These are phyloP conservation scores for Pseudocercospora cruenta DNA, from an alignment of 2,329 filamentous ascomycete species.

Conservation along the genomic window DNA sequence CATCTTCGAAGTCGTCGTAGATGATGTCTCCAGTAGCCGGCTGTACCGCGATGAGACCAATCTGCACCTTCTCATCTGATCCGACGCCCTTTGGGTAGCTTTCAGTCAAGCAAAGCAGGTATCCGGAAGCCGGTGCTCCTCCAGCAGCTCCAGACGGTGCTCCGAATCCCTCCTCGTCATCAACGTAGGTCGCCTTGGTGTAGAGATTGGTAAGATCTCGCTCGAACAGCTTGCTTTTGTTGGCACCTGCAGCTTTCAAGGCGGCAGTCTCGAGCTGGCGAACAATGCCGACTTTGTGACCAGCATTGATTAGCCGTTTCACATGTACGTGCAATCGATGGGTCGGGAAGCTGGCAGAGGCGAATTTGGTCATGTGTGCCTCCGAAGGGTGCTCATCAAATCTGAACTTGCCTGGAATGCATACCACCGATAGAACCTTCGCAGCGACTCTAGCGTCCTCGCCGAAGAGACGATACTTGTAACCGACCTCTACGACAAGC, in stretches of 20 bases:
- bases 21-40: slow-evolving; percentile 95
- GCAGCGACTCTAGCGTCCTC: slow-evolving; percentile 89
- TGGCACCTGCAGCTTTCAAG: slow-evolving; percentile 91
- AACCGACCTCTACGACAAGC: slow-evolving; percentile 91
- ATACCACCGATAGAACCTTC: slow-evolving; percentile 90
- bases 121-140: slow-evolving; percentile 71
- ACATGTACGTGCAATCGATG: slow-evolving; percentile 91
- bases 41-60: slow-evolving; percentile 91
- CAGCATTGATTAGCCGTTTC: slow-evolving; percentile 86
- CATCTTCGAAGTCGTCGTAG: slow-evolving; percentile 94
- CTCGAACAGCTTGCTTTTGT: slow-evolving; percentile 87
- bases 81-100: slow-evolving; percentile 75
- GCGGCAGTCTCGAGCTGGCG: slow-evolving; percentile 94
- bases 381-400: slow-evolving; percentile 95
- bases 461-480: slow-evolving; percentile 97
- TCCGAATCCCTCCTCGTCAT: slow-evolving; percentile 83
- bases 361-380: slow-evolving; percentile 87
- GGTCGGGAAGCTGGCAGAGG: slow-evolving; percentile 92
- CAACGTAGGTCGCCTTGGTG: slow-evolving; percentile 96
- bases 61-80: slow-evolving; percentile 89
- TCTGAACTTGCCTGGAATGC: slow-evolving; percentile 91
- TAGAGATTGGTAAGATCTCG: slow-evolving; percentile 95
- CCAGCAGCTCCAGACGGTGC: slow-evolving; percentile 56
- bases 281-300: slow-evolving; percentile 94
- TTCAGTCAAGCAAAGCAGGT: slow-evolving; percentile 90